These are phyloP conservation scores for Chenopodium quinoa DNA, from an alignment of 148 eudicot genomes.

Conservation along the genomic window DNA sequence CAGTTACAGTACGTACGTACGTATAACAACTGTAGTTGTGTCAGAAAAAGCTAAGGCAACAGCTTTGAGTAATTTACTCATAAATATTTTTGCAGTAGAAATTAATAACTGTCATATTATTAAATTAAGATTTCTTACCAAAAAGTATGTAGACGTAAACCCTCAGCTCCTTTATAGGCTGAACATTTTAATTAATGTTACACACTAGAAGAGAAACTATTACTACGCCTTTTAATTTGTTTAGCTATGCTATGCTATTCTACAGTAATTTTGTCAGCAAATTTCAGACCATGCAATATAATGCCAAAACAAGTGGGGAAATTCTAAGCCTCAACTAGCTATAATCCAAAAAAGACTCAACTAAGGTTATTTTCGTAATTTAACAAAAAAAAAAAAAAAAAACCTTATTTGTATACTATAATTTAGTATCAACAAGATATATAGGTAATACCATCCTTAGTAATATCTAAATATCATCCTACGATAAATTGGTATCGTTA, in stretches of 20 bases:
- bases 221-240: background rate
- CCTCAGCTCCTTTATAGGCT: background rate
- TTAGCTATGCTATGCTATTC: background rate
- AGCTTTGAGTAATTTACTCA: background rate
- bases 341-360: no score
- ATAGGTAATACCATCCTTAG: no score
- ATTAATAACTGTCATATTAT: background rate
- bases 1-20: background rate
- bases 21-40: slow-evolving; percentile 3
- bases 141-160: background rate
- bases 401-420: no score
- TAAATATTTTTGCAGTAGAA: background rate
- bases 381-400: no score
- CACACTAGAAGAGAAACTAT: slow-evolving; percentile 5
- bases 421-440: no score
- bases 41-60: background rate
- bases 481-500: no score
- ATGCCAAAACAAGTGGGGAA: background rate
- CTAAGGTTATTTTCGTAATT: no score
- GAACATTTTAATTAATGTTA: background rate
- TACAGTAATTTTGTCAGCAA: background rate
- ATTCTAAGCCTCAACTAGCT: no score
- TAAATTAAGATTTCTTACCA: background rate
- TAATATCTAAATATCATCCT: no score
- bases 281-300: background rate